phyloP scores from a whole-genome alignment of 345 rosid genomes.

The Eucalyptus marginata region DNA sequence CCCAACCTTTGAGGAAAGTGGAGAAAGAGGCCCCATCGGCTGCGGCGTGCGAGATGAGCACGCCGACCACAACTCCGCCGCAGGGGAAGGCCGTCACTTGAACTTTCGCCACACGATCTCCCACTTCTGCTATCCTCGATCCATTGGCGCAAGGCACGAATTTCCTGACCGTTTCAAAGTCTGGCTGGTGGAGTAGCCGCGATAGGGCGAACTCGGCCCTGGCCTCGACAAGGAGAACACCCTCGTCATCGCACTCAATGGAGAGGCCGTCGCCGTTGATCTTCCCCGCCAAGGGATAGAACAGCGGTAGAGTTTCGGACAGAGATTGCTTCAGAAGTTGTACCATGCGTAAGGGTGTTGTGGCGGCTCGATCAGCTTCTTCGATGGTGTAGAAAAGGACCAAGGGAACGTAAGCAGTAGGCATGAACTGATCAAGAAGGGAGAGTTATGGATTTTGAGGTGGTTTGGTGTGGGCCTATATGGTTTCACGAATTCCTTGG shows the following conservation, averaged over 20 bases:
- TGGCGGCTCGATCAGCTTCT: neutral
- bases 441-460: conserved; percentile 18
- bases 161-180: neutral
- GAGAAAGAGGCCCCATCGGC: neutral
- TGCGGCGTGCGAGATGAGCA: neutral
- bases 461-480: conserved; percentile 21
- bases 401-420: conserved; percentile 5
- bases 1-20: neutral
- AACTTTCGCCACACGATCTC: neutral
- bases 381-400: conserved; percentile 12
- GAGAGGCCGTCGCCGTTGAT: neutral
- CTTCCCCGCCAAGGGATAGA: conserved; percentile 20
- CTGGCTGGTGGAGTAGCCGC: neutral
- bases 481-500: conserved; percentile 20
- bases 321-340: conserved; percentile 12
- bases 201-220: neutral
- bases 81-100: neutral
- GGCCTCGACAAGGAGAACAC: conserved; percentile 8
- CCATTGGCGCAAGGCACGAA: neutral
- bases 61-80: neutral
- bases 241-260: conserved; percentile 12
- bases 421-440: conserved; percentile 25
- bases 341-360: neutral
- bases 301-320: conserved; percentile 10
- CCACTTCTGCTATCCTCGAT: too few relatives aligned